Percentiles rank a stretch among this genome's conserved stretches.
These are phyloP conservation scores for Phytophthora meadii DNA, from an alignment of 352 stramenopile genomes.

Conservation along the genomic window DNA sequence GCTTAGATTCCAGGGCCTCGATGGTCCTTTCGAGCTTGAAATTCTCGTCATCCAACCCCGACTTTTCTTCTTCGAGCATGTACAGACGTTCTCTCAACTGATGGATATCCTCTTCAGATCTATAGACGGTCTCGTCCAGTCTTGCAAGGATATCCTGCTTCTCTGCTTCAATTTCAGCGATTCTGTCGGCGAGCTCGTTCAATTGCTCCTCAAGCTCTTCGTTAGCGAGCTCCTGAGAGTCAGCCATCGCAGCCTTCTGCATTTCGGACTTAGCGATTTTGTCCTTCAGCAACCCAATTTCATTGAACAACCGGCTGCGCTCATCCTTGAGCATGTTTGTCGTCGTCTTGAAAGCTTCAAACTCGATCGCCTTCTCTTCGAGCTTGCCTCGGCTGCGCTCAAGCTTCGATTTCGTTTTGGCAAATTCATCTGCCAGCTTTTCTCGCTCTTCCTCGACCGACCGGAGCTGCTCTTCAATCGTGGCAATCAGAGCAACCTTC, in stretches of 20 bases:
- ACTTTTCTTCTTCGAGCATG: constrained; percentile 58
- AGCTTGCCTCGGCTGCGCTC: constrained; percentile 53
- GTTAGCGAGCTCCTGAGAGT: constrained; percentile 56
- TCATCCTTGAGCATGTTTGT: constrained; percentile 72
- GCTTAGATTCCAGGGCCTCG: constrained; percentile 42
- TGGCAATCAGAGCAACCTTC: constrained; percentile 58
- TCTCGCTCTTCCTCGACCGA: constrained; percentile 55
- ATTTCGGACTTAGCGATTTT: constrained; percentile 49
- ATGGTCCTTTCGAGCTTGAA: constrained; percentile 45
- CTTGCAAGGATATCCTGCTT: constrained; percentile 52
- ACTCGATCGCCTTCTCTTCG: constrained; percentile 73
- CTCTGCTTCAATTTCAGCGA: constrained; percentile 62
- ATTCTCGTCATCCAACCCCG: constrained; percentile 43
- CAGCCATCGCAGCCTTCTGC: constrained; percentile 51
- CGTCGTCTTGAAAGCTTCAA: constrained; percentile 64
- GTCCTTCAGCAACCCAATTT: constrained; percentile 65
- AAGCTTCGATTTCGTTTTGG: constrained; percentile 55
- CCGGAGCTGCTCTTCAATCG: constrained; percentile 59
- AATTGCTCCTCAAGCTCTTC: constrained; percentile 66
- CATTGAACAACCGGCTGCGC: constrained; percentile 55
- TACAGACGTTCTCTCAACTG: constrained; percentile 52
- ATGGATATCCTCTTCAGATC: constrained; percentile 60
- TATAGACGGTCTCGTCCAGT: constrained; percentile 45
- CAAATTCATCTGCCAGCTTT: constrained; percentile 51
- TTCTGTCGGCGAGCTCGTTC: constrained; percentile 62